A percentile compares a stretch with the other conserved stretches of the same genome.
These are phyloP conservation scores for Ogataea pilisensis DNA, from an alignment of 805 yeast genomes.

Conservation along the genomic window DNA sequence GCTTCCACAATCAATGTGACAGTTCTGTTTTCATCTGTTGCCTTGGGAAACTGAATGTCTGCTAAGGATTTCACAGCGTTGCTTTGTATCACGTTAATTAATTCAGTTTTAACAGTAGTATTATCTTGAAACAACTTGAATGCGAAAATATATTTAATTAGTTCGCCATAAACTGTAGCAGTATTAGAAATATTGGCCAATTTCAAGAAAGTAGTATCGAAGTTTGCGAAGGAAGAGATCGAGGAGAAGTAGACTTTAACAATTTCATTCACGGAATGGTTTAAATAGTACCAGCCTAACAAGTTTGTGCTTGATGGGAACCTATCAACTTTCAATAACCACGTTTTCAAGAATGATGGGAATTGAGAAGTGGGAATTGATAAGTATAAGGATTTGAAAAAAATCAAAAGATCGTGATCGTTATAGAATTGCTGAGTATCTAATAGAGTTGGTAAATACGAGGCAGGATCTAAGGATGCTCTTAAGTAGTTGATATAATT, in stretches of 20 bases:
- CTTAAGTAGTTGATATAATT: constrained; percentile 1
- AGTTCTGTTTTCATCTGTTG: constrained; percentile 31
- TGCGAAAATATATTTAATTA: constrained; percentile 17
- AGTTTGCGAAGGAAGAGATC: too few species aligned
- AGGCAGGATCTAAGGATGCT: neutral
- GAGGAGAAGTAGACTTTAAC: constrained; percentile 5
- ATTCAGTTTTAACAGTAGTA: neutral
- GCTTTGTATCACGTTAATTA: constrained; percentile 6
- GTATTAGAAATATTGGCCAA: constrained; percentile 5
- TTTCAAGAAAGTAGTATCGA: constrained; percentile 4
- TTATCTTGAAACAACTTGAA: constrained; percentile 11
- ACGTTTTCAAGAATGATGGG: constrained; percentile 7
- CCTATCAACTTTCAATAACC: constrained; percentile 7
- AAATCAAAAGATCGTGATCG: constrained; percentile 6
- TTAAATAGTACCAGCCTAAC: constrained; percentile 21
- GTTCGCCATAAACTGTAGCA: constrained; percentile 5
- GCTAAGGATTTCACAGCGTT: constrained; percentile 16
- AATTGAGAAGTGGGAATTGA: constrained; percentile 7
- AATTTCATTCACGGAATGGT: constrained; percentile 7
- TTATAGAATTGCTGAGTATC: neutral
- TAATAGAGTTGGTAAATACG: neutral
- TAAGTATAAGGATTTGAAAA: constrained; percentile 6
- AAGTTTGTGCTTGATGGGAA: constrained; percentile 23
- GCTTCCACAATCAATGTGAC: constrained; percentile 33
- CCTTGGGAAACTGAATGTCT: constrained; percentile 39